Evolutionary conservation across 2,329 filamentous ascomycete species (phyloP).

Genomic region (Monosporascus sp.): DNA sequence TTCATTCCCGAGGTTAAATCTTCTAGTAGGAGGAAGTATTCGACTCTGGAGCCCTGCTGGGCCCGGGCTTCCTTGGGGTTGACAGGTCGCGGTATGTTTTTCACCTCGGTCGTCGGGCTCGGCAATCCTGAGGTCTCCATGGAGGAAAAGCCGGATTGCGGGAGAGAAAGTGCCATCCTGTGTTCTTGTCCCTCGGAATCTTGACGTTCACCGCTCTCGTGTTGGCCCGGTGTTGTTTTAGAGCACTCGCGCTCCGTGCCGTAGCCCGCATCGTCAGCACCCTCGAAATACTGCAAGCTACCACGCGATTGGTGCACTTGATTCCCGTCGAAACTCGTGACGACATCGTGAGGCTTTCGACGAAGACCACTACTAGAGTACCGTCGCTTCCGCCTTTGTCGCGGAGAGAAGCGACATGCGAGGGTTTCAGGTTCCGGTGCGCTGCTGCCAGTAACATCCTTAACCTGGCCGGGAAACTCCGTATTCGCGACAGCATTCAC

Average conservation of each 20-base stretch:
- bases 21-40: slow-evolving; percentile 90
- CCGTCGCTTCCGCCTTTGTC: slow-evolving; percentile 57
- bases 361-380: slow-evolving; percentile 85
- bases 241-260: slow-evolving; percentile 61
- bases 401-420: slow-evolving; percentile 34
- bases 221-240: slow-evolving; percentile 13
- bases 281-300: slow-evolving; percentile 85
- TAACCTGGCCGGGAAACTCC: slow-evolving; percentile 34
- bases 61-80: slow-evolving; percentile 75
- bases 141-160: slow-evolving; percentile 31
- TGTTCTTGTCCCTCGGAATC: slow-evolving; percentile 6
- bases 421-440: slow-evolving; percentile 58
- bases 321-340: slow-evolving; percentile 40
- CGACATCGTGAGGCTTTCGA: slow-evolving; percentile 67
- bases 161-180: slow-evolving; percentile 2
- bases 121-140: slow-evolving; percentile 30
- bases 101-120: slow-evolving; percentile 33
- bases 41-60: slow-evolving; percentile 61
- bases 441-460: slow-evolving; percentile 58
- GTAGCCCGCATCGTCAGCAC: slow-evolving; percentile 79
- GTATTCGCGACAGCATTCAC: slow-evolving; percentile 22
- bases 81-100: slow-evolving; percentile 53
- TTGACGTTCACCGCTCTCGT: slow-evolving; percentile 7
- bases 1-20: slow-evolving; percentile 97
- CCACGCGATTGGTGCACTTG: slow-evolving; percentile 48